Base-by-base conservation (phyloP, 2,329 filamentous ascomycete genomes). In the Sporothrix luriei region DNA sequence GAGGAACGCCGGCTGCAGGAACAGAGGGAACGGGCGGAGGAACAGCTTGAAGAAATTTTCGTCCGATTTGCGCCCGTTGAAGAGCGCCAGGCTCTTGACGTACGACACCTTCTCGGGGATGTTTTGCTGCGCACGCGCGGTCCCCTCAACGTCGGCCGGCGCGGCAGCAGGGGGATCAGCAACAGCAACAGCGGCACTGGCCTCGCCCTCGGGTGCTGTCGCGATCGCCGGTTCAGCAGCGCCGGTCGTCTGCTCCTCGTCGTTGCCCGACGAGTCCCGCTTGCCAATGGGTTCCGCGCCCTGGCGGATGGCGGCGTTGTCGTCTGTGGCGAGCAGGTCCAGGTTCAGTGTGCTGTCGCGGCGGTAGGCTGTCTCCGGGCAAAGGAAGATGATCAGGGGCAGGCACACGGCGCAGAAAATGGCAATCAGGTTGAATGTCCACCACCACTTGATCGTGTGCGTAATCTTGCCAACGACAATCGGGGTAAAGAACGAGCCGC, bases 391-490 rank as follows among this genome's bases (percentile, higher is more conserved):
- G 24, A 97, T 81, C 13, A 90, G 80, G 0, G 92, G 89, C 4
- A 97, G 80, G 68, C 90, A 87, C 6, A 82, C 83, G 4, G 84
- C 92, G 57, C 88, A 85, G 79, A 97, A 96, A 74, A 97, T 97
- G 71, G 93, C 88, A 16, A 97, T 88, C 54, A 97, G 86, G 78
- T 94, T 93, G 76, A 97, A 97, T 0, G 89, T 90, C 93, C 93
- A 97, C 77, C 87, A 81, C 90, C 93, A 97, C n/a, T 89, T 88
- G 65, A 97, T 83, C 0, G 83, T 82, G 62, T 87, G 80, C 3
- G 93, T 93, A 75, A 97, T 94, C 79, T 93, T 93, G 48, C 94
- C 94, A 1, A 94, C 93, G 29, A 97, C 81, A n/a, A 97, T 92
- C 0, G 94, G 94, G 0, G 94, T 97, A 75, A 86, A 83, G 75